Percentiles rank a stretch among this genome's conserved stretches.
phyloP scores from a whole-genome alignment of 345 rosid genomes.

The Boechera divaricarpa region DNA sequence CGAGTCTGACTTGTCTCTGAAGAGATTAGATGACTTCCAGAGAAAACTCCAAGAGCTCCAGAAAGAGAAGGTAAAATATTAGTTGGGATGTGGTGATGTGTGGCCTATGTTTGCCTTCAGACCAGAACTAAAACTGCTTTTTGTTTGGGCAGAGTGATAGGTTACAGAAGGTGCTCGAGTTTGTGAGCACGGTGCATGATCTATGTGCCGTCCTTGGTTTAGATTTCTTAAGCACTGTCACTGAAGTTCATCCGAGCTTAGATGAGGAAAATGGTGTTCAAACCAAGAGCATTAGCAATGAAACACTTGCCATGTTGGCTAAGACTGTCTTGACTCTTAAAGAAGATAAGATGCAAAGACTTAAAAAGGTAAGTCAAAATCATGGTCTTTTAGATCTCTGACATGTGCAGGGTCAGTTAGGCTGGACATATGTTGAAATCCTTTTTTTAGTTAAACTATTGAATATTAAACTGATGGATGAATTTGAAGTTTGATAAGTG shows the following conservation, averaged over 20 bases:
- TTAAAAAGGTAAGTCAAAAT: conserved; percentile 61
- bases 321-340: conserved; percentile 74
- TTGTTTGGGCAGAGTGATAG: conserved; percentile 70
- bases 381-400: conserved; percentile 9
- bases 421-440: neutral
- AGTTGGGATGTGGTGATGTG: neutral
- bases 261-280: conserved; percentile 67
- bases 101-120: neutral
- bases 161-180: conserved; percentile 86
- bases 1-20: conserved; percentile 81
- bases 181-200: conserved; percentile 94
- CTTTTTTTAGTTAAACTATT: neutral
- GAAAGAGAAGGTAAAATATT: conserved; percentile 74
- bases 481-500: neutral
- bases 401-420: conserved; percentile 3
- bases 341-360: conserved; percentile 91
- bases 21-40: conserved; percentile 80
- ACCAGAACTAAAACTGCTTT: conserved; percentile 33
- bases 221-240: conserved; percentile 82
- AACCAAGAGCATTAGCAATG: conserved; percentile 94
- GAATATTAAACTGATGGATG: neutral
- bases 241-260: conserved; percentile 96
- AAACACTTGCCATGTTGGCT: conserved; percentile 77
- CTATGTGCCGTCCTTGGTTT: conserved; percentile 88
- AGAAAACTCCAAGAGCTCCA: conserved; percentile 86